Percentiles rank a stretch among this genome's conserved stretches.
Conservation (phyloP, 768 basidiomycete species). For the Lentinula sp. region DNA sequence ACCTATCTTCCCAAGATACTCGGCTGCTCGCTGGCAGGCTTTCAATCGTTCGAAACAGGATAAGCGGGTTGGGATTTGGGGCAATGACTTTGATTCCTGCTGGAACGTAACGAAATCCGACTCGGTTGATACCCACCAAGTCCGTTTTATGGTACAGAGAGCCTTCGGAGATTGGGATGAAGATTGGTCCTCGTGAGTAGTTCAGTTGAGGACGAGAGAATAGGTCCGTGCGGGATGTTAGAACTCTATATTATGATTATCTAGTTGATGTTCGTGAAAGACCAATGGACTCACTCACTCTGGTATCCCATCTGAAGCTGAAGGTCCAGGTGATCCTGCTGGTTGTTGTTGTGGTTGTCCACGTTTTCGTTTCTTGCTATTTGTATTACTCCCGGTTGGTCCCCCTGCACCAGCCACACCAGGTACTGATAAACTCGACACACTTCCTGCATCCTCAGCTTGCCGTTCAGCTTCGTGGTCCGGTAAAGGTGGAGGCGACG, state of each 20-base stretch:
- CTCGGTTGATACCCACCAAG: conserved; percentile 63
- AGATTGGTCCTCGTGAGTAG: conserved; percentile 69
- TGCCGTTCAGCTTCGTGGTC: too few relatives aligned
- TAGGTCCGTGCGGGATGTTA: conserved; percentile 63
- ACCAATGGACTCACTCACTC: too few relatives aligned
- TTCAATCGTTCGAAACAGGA: conserved; percentile 78
- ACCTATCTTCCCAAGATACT: conserved; percentile 90
- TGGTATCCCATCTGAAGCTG: too few relatives aligned
- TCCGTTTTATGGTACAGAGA: conserved; percentile 65
- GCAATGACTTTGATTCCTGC: conserved; percentile 59
- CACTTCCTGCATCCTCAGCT: too few relatives aligned
- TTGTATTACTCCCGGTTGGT: too few relatives aligned
- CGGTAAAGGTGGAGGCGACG: too few relatives aligned
- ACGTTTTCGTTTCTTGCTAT: too few relatives aligned
- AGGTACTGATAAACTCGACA: too few relatives aligned
- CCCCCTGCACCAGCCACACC: too few relatives aligned
- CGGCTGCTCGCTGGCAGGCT: conserved; percentile 63
- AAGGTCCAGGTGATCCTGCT: too few relatives aligned
- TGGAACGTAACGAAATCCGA: conserved; percentile 76
- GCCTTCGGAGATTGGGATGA: conserved; percentile 50
- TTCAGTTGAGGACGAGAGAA: conserved; percentile 63
- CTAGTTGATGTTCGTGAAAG: too few relatives aligned
- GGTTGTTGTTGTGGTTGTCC: too few relatives aligned
- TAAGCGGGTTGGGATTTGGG: conserved; percentile 31
- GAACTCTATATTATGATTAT: conserved; percentile 28